Conservation (phyloP, 768 basidiomycete species). For the Tricholoma furcatifolium region DNA sequence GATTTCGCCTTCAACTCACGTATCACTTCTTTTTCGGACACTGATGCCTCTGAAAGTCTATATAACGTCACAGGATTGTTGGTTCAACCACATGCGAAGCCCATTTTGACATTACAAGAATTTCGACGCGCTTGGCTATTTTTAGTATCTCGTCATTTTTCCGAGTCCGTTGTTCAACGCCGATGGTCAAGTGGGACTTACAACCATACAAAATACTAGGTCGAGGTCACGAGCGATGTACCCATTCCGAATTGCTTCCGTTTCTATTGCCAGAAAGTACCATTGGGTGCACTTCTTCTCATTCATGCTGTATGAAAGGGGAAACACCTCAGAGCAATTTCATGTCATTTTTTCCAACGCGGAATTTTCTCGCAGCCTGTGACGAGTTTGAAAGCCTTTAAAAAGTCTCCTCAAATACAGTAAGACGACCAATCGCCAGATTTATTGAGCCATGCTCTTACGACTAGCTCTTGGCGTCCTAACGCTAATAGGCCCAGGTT, state of each 20-base stretch:
- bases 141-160: conserved; percentile 15
- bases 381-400: conserved; percentile 14
- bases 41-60: no score
- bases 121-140: not conserved
- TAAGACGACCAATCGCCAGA: conserved; percentile 4
- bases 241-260: conserved; percentile 28
- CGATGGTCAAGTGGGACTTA: not conserved
- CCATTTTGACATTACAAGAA: no score
- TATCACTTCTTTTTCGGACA: no score
- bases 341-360: conserved; percentile 19
- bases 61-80: no score
- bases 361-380: conserved; percentile 24
- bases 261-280: conserved; percentile 5
- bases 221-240: conserved; percentile 18
- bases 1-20: no score
- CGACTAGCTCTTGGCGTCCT: conserved; percentile 34
- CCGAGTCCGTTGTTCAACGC: conserved; percentile 7
- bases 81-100: no score
- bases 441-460: conserved; percentile 29
- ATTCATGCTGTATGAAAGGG: conserved; percentile 13
- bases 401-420: conserved; percentile 12
- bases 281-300: conserved; percentile 8
- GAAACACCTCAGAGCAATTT: conserved; percentile 7
- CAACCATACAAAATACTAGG: not conserved
- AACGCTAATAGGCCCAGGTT: conserved; percentile 41